These are phyloP conservation scores for Talaromyces stipitatus DNA, from an alignment of 495 filamentous ascomycete genomes.

Conservation along the genomic window DNA sequence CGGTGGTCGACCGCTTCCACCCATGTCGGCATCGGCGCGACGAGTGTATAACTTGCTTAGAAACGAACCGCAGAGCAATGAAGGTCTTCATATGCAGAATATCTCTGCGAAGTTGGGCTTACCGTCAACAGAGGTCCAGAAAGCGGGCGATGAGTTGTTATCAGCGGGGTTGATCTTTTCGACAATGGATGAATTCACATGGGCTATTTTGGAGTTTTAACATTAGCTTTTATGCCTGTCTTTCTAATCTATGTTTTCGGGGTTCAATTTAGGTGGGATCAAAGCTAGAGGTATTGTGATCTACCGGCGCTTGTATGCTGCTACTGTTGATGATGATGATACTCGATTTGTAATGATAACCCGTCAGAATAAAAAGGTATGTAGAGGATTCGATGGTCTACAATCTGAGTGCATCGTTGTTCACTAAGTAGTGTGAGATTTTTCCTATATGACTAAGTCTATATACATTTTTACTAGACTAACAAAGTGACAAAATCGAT, in stretches of 20 bases:
- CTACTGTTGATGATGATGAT: neutral
- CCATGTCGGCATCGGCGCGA: constrained; percentile 47
- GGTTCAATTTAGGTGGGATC: neutral
- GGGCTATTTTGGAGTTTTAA: constrained; percentile 60
- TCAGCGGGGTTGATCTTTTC: constrained; percentile 71
- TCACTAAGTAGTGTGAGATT: no score
- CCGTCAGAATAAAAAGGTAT: neutral
- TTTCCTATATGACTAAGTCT: no score
- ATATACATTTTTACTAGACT: no score
- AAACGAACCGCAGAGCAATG: constrained; percentile 57
- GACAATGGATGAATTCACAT: constrained; percentile 81
- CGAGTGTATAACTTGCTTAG: constrained; percentile 62
- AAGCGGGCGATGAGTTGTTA: constrained; percentile 72
- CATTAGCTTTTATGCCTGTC: no score
- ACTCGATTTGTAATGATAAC: neutral
- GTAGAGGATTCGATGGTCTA: no score
- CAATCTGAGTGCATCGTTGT: no score
- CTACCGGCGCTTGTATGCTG: neutral
- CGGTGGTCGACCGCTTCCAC: constrained; percentile 28
- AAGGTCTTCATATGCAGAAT: constrained; percentile 70
- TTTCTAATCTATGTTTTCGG: neutral
- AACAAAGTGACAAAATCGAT: no score
- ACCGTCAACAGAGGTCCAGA: constrained; percentile 58
- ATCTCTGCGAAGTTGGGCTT: constrained; percentile 59
- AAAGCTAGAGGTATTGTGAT: neutral